These are phyloP conservation scores for Neoboletus magnificus DNA, from an alignment of 768 basidiomycete genomes.

Conservation along the genomic window DNA sequence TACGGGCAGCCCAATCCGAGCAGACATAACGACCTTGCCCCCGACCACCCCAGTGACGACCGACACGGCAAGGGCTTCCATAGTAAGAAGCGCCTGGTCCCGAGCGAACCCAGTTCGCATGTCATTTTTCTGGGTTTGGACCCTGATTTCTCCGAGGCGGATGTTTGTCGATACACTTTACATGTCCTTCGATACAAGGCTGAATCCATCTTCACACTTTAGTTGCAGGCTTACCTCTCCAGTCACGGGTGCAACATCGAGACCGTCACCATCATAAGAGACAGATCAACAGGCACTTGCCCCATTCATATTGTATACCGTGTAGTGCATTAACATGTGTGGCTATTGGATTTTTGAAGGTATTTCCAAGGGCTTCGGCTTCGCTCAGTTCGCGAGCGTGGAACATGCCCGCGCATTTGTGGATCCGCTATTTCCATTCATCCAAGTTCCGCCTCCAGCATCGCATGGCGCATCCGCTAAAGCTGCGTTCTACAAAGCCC, in stretches of 20 bases:
- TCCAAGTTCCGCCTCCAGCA: slow-evolving; percentile 88
- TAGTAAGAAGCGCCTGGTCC: slow-evolving; percentile 72
- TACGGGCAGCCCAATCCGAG: slow-evolving; percentile 30
- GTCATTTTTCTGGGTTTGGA: slow-evolving; percentile 95
- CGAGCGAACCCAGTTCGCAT: slow-evolving; percentile 86
- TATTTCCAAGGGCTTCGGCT: slow-evolving; percentile 94
- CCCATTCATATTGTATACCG: slow-evolving; percentile 66
- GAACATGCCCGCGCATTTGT: slow-evolving; percentile 91
- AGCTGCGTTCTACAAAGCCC: slow-evolving; percentile 66
- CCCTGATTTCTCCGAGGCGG: slow-evolving; percentile 87
- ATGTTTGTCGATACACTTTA: slow-evolving; percentile 59
- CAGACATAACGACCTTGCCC: slow-evolving; percentile 33
- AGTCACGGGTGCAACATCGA: slow-evolving; percentile 73
- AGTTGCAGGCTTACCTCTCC: slow-evolving; percentile 79
- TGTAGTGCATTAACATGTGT: slow-evolving; percentile 72
- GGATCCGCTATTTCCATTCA: slow-evolving; percentile 85
- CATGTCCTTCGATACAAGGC: slow-evolving; percentile 36
- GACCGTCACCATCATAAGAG: slow-evolving; percentile 93
- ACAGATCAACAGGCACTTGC: slow-evolving; percentile 94
- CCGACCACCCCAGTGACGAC: slow-evolving; percentile 53
- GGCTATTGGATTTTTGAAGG: slow-evolving; percentile 73
- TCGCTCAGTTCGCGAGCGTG: slow-evolving; percentile 85
- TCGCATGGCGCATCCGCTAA: slow-evolving; percentile 81
- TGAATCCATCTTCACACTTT: slow-evolving; percentile 35
- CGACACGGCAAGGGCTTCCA: slow-evolving; percentile 40